These are phyloP conservation scores for Lentinus tigrinus DNA, from an alignment of 768 basidiomycete genomes.

Conservation along the genomic window DNA sequence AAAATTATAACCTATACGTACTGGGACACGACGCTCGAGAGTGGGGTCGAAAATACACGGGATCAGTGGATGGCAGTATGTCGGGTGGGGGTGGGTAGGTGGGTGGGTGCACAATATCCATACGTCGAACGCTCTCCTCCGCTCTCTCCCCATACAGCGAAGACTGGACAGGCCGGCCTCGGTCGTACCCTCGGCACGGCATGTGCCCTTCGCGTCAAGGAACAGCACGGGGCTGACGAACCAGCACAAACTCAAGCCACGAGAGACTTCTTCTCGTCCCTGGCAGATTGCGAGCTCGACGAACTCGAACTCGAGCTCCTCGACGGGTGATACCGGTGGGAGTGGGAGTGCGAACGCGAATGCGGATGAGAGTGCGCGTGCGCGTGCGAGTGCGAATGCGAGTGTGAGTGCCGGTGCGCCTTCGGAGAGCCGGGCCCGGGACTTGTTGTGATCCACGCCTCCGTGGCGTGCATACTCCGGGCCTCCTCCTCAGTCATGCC, in stretches of 20 bases:
- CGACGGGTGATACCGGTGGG: conserved; percentile 25
- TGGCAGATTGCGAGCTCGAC: conserved; percentile 28
- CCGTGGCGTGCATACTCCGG: conserved; percentile 49
- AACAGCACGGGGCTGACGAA: no score
- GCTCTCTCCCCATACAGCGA: neutral
- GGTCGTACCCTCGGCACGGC: neutral
- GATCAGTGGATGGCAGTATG: neutral
- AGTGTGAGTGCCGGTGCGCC: conserved; percentile 26
- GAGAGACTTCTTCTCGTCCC: conserved; percentile 10
- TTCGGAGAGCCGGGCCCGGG: conserved; percentile 18
- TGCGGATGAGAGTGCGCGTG: conserved; percentile 31
- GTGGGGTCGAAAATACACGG: neutral
- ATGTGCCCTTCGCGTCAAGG: neutral
- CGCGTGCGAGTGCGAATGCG: conserved; percentile 30
- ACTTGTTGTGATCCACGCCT: conserved; percentile 58
- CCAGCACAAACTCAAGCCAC: neutral
- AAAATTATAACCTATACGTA: conserved; percentile 14
- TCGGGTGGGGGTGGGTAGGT: neutral
- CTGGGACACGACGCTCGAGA: neutral
- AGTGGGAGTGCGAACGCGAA: conserved; percentile 21
- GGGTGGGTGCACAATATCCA: neutral
- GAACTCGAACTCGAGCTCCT: conserved; percentile 37
- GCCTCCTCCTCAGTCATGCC: conserved; percentile 54
- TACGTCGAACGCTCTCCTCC: neutral
- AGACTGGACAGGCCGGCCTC: neutral